phyloP scores from a whole-genome alignment of 768 basidiomycete species.

The Phallus indusiatus region DNA sequence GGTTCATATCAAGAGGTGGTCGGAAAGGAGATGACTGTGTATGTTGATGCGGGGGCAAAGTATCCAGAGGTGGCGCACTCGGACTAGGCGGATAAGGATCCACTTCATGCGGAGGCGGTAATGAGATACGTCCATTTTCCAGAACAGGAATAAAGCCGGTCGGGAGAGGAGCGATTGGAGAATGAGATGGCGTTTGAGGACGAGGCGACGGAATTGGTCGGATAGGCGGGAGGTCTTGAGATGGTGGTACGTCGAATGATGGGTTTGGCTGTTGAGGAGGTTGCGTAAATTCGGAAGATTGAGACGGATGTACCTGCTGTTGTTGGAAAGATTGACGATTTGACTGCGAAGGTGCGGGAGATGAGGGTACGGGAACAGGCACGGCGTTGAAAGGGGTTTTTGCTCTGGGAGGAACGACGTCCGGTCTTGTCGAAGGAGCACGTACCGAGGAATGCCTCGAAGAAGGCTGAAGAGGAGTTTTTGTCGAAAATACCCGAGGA shows the following conservation, averaged over 20 bases:
- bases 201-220: neutral
- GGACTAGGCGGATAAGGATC: neutral
- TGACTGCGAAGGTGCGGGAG: neutral
- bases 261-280: neutral
- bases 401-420: neutral
- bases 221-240: neutral
- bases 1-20: neutral
- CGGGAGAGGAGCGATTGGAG: neutral
- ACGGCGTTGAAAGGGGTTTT: neutral
- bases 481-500: neutral
- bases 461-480: neutral
- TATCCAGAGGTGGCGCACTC: neutral
- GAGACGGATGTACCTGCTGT: neutral
- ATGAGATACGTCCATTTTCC: constrained; percentile 1
- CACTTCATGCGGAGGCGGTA: constrained; percentile 3
- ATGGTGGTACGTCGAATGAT: neutral
- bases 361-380: neutral
- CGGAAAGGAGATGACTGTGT: neutral
- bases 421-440: neutral
- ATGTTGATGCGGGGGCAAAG: neutral
- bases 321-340: neutral
- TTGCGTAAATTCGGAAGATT: neutral
- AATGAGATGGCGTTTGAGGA: neutral
- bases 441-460: neutral
- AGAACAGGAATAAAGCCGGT: constrained; percentile 3